Base-by-base conservation (phyloP, 2,329 filamentous ascomycete genomes). In the Chaetomium sp. region DNA sequence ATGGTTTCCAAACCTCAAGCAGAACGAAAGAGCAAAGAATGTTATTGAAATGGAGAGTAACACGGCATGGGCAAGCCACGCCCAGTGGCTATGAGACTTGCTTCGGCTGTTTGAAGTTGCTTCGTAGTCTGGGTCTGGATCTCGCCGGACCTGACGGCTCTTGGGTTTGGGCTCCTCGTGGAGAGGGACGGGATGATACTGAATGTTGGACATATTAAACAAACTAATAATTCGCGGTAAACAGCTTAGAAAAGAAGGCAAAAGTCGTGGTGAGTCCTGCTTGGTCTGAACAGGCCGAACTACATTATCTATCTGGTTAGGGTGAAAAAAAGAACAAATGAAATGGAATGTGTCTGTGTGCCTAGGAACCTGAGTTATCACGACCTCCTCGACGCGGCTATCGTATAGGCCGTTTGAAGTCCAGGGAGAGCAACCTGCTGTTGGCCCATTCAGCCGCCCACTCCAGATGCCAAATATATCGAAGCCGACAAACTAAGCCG, bases 21-120 rank as follows among this genome's bases (percentile, higher is more conserved):
- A 58, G 2, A 58, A 49, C 1, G 27, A 58, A 33, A 50, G 8
- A 8, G 27, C 42, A 23, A 58, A 21, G 8, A 49, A 33, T 0
- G 42, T 7, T 4, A 58, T 58, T 9, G n/a, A 33, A 12, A 50
- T 16, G 4, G 56, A 27, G 10, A 57, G 35, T 9, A 45, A 23
- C 54, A 57, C 21, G 19, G 54, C 54, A 45, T 42, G 54, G 13
- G 54, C 33, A 7, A 42, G 31, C 54, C 54, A 57, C 9, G 12
- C 23, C 54, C 54, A 57, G 33, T 57, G 54, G 5, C 12, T 38
- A 4, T 21, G 53, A n/a, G 53, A 55, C n/a, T 21, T 55, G 53
- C n/a, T 55, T 19, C 6, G 29, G 6, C 5, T 23, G 4, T 13
- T 19, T 6, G 50, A 8, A 7, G 6, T 19, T 8, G 19, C 4